Base-by-base conservation (phyloP, 1,139 yeast genomes). In the Kodamaea arcana region DNA sequence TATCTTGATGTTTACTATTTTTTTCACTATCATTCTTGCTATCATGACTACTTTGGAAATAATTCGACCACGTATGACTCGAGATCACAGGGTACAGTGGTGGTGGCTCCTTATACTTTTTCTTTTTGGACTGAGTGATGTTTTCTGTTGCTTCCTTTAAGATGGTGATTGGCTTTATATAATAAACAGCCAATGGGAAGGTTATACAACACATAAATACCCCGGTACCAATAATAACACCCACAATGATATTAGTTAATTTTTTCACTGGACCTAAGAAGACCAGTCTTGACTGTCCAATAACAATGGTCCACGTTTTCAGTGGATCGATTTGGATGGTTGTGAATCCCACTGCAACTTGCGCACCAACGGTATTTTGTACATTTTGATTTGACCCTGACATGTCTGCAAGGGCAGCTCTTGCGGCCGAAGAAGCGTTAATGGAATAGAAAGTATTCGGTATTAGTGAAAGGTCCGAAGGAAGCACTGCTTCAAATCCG, bases 81-180 rank as follows among this genome's bases (percentile, higher is more conserved):
- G 28, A 25, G 11, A 12, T 15, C 17, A 12, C 14, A 4, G 28
- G 15, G 14, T 25, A 15, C 17, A n/a, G 28, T 5, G 15, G 15
- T 25, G 11, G 28, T 17, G 23, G 24, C 18, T 33, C 41, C 39
- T 47, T 44, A n/a, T n/a, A n/a, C n/a, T 50, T 47, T 28, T 49
- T 50, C 42, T 65, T 55, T 41, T 65, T 65, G 14, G 60, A 59
- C 37, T 48, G 43, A 12, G 73, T 68, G 30, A 69, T 69, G 14
- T 69, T 76, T 52, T 86, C 96, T 1, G 97, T 85, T 0, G 95
- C 96, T 40, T 80, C 78, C 51, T 84, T 87, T 29, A 90, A 71
- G 41, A 80, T 72, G 29, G 87, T 75, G 35, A 92, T 84, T 0
- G 98, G 97, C 40, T 84, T 62, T 3, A 88, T 92, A 27, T 92